Evolutionary conservation across 2,329 filamentous ascomycete genomes (phyloP).

Genomic region (Scedosporium boydii): DNA sequence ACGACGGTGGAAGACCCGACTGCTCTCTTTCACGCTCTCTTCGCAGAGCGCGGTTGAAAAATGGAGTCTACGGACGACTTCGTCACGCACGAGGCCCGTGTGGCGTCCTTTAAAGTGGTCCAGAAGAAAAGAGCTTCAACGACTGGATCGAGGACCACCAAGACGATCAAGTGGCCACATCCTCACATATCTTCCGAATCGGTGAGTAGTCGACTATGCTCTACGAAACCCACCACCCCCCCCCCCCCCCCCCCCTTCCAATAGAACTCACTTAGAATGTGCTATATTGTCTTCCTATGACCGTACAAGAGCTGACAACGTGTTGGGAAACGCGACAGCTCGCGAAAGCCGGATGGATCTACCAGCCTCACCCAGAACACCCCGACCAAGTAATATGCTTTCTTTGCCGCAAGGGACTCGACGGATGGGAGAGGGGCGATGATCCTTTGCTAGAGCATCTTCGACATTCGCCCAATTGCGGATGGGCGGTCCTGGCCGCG

Average conservation of each 20-base stretch:
- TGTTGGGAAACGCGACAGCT: conserved; percentile 44
- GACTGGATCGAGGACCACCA: conserved; percentile 40
- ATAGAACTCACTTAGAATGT: background rate
- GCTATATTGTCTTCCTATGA: background rate
- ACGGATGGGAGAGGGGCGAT: conserved; percentile 87
- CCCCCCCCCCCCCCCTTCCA: too few relatives aligned
- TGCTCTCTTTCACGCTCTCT: too few relatives aligned
- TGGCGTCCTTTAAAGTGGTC: conserved; percentile 67
- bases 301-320: conserved; percentile 8
- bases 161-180: conserved; percentile 70
- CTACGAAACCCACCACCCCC: conserved; percentile 1
- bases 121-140: conserved; percentile 63
- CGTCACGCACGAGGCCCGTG: conserved; percentile 62
- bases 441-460: conserved; percentile 78
- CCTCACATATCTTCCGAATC: conserved; percentile 22
- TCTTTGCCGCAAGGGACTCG: conserved; percentile 71
- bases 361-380: conserved; percentile 62
- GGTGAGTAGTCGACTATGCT: conserved; percentile 14
- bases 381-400: conserved; percentile 89
- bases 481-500: conserved; percentile 69
- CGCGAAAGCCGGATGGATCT: conserved; percentile 86
- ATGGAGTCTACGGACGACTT: conserved; percentile 29
- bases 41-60: background rate
- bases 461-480: conserved; percentile 71
- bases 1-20: too few relatives aligned